Conservation (phyloP, 2,329 filamentous ascomycete species). For the Plenodomus biglobosus region DNA sequence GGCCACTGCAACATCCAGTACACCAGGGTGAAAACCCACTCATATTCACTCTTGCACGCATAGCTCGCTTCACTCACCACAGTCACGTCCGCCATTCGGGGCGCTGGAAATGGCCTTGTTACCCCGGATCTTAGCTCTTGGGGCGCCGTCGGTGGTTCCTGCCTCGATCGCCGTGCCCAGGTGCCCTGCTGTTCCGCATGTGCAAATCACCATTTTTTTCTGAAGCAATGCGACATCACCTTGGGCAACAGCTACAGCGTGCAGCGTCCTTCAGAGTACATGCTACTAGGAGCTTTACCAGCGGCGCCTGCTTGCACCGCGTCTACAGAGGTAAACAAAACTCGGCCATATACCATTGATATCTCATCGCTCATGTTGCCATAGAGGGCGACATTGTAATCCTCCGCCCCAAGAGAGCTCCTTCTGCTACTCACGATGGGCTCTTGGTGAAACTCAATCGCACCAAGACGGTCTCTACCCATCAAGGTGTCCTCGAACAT, state of each 20-base stretch:
- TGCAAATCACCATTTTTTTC: slow-evolving; percentile 13
- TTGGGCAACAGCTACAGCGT: slow-evolving; percentile 5
- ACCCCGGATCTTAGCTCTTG: not conserved
- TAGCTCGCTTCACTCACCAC: no score
- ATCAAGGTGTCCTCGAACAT: slow-evolving; percentile 54
- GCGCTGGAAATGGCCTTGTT: not conserved
- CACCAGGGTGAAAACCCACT: no score
- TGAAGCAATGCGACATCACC: slow-evolving; percentile 23
- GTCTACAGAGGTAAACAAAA: slow-evolving; percentile 34
- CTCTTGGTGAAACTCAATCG: slow-evolving; percentile 45
- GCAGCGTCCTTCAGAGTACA: slow-evolving; percentile 1
- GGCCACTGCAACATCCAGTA: no score
- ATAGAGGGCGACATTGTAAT: slow-evolving; percentile 47
- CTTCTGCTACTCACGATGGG: slow-evolving; percentile 36
- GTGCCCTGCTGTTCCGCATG: slow-evolving; percentile 16
- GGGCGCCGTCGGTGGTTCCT: not conserved
- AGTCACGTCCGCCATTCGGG: no score
- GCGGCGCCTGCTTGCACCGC: slow-evolving; percentile 17
- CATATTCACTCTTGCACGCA: no score
- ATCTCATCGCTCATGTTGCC: slow-evolving; percentile 14
- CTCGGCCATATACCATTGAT: not conserved
- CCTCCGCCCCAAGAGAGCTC: slow-evolving; percentile 45
- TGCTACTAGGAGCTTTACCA: slow-evolving; percentile 19
- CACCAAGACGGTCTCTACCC: slow-evolving; percentile 40
- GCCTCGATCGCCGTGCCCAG: slow-evolving; percentile 10